Base-by-base conservation (phyloP, 805 yeast species). In the Candida incommunis region DNA sequence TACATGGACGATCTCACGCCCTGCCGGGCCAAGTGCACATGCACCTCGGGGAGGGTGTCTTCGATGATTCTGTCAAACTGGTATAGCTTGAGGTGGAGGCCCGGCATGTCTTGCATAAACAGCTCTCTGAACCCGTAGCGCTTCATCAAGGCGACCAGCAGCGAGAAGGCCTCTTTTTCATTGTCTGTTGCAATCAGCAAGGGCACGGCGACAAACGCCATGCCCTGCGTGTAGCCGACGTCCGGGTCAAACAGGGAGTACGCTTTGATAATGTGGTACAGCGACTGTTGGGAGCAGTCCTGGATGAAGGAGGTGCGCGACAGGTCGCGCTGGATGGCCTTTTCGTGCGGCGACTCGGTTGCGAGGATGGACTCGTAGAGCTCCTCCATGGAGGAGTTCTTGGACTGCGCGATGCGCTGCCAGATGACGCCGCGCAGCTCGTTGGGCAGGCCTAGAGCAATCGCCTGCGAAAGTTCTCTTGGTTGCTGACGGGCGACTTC, bases 221-320 rank as follows among this genome's bases (percentile, higher is more conserved):
- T 87, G 4, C 98, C 97, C 63, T 92, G 98, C 1, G 96, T 92
- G 57, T 92, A 92, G 0, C 98, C 98, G 43, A 92, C 96, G 43
- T 88, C 96, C 1, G 82, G 78, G 60, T 92, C 97, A 59, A 75
- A 81, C 42, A 85, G 64, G 21, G 92, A 77, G 64, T 90, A 92
- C 0, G 87, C 88, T 56, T 82, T 83, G 50, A 92, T 73, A 23
- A 92, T 79, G 46, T 78, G 76, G 56, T 69, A 82, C 27, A 92
- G 65, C 43, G 84, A 78, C 54, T 79, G 78, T 11, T 54, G 48
- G 22, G 54, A 51, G 43, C 77, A 75, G 23, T 69, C 70, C 47
- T 84, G 75, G 49, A 83, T 80, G 62, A 85, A 86, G 46, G 88
- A 77, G 0, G 97, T 92, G 54, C 97, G 73, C 21, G 83, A 71